A percentile compares a stretch with the other conserved stretches of the same genome.
These are phyloP conservation scores for Fragaria nilgerrensis DNA, from an alignment of 306 rosid genomes.

Conservation along the genomic window DNA sequence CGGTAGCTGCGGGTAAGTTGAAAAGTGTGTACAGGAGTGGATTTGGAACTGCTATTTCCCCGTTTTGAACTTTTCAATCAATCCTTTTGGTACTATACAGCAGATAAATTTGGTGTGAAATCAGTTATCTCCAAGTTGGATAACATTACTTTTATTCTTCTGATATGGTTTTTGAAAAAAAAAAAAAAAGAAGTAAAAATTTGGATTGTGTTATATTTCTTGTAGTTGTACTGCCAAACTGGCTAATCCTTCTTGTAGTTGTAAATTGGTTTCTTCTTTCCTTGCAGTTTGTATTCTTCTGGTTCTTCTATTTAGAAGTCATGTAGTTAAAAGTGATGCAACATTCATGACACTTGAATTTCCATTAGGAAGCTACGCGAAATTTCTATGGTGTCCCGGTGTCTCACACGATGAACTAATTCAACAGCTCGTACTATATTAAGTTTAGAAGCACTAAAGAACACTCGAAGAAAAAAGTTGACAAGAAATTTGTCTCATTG, in stretches of 20 bases:
- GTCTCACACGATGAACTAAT: too few relatives aligned
- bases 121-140: slow-evolving; percentile 29
- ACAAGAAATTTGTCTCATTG: too few relatives aligned
- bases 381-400: too few relatives aligned
- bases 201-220: too few relatives aligned
- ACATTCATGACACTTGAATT: too few relatives aligned
- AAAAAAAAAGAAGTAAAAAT: neutral
- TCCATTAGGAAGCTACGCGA: too few relatives aligned
- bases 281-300: neutral
- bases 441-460: too few relatives aligned
- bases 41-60: slow-evolving; percentile 30
- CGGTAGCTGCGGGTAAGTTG: slow-evolving; percentile 20
- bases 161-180: neutral
- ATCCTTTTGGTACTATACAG: slow-evolving; percentile 39
- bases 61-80: slow-evolving; percentile 26
- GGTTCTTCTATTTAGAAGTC: neutral
- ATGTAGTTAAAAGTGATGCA: too few relatives aligned
- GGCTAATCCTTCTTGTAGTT: neutral
- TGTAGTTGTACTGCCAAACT: too few relatives aligned
- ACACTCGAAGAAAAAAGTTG: too few relatives aligned
- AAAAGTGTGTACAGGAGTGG: slow-evolving; percentile 24
- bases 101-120: slow-evolving; percentile 32
- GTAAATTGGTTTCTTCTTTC: neutral
- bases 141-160: slow-evolving; percentile 19
- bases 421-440: too few relatives aligned